Evolutionary conservation across 352 stramenopile genomes (phyloP).

Genomic region (Peronospora farinosa): DNA sequence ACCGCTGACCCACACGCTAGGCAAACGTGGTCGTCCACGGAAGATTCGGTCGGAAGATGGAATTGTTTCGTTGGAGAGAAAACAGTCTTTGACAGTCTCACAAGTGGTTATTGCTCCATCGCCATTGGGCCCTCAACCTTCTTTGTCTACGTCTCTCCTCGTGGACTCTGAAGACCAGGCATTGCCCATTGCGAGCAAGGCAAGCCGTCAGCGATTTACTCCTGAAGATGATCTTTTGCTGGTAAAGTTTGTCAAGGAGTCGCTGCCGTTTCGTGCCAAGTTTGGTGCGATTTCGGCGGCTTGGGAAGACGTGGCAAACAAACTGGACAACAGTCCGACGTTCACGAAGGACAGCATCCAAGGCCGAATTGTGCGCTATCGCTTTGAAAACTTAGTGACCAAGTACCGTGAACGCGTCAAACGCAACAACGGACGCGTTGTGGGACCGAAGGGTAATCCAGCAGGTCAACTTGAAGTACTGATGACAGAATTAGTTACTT

Average conservation of each 20-base stretch:
- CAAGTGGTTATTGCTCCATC: conserved; percentile 21
- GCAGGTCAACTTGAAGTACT: conserved; percentile 31
- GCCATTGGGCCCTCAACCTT: conserved; percentile 16
- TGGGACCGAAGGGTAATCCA: conserved; percentile 20
- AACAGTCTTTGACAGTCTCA: neutral
- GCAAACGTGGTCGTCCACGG: conserved; percentile 29
- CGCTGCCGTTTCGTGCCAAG: conserved; percentile 31
- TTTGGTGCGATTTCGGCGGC: conserved; percentile 29
- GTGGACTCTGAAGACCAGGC: conserved; percentile 21
- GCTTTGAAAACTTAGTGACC: conserved; percentile 29
- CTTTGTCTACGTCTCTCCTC: conserved; percentile 18
- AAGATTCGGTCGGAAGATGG: conserved; percentile 16
- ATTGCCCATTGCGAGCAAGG: conserved; percentile 12
- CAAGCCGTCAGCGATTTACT: conserved; percentile 28
- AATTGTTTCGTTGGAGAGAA: conserved; percentile 6
- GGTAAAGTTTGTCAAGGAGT: conserved; percentile 23
- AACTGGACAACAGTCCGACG: conserved; percentile 17
- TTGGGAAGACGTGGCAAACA: conserved; percentile 31
- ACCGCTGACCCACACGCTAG: conserved; percentile 14
- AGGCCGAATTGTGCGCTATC: conserved; percentile 31
- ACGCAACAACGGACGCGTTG: conserved; percentile 27
- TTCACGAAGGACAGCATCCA: conserved; percentile 34
- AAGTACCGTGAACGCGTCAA: conserved; percentile 34
- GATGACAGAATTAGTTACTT: conserved; percentile 29
- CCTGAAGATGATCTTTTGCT: conserved; percentile 29